phyloP scores from a whole-genome alignment of 2,329 filamentous ascomycete genomes.

The Ilyonectria sp. region DNA sequence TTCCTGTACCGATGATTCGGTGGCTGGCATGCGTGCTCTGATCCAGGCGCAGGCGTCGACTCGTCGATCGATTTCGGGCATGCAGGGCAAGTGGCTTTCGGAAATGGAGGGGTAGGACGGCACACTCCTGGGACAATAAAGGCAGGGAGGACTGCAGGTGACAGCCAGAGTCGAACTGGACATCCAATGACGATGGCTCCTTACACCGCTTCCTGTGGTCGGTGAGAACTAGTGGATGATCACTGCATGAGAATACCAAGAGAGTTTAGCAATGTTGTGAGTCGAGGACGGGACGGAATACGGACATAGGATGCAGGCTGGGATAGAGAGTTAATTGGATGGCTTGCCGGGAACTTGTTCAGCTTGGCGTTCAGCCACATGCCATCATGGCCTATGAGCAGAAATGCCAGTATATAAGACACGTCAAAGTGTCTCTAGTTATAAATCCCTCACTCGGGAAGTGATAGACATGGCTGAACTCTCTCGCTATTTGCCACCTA shows the following conservation, averaged over 20 bases:
- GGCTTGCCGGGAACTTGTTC: too few species aligned
- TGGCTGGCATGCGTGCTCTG: slow-evolving; percentile 37
- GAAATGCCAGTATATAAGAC: too few species aligned
- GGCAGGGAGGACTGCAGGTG: neutral
- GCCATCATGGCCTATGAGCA: too few species aligned
- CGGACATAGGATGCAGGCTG: too few species aligned
- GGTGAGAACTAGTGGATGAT: neutral
- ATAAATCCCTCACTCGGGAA: too few species aligned
- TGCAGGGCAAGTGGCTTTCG: slow-evolving; percentile 16
- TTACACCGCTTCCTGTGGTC: neutral
- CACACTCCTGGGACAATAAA: neutral
- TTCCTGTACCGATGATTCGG: neutral
- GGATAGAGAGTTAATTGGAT: too few species aligned
- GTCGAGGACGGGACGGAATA: too few species aligned
- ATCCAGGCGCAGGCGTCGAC: slow-evolving; percentile 46
- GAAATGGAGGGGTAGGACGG: neutral
- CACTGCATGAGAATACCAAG: neutral
- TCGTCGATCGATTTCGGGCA: slow-evolving; percentile 44
- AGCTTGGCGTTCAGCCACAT: too few species aligned
- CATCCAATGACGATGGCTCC: neutral
- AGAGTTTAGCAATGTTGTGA: too few species aligned
- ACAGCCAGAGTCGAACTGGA: neutral
- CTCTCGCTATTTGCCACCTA: too few species aligned
- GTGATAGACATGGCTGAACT: too few species aligned
- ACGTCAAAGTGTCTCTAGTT: too few species aligned